A percentile compares a stretch with the other conserved stretches of the same genome.
These are phyloP conservation scores for Austroboletus sp. DNA, from an alignment of 1,284 basidiomycete genomes.

Conservation along the genomic window DNA sequence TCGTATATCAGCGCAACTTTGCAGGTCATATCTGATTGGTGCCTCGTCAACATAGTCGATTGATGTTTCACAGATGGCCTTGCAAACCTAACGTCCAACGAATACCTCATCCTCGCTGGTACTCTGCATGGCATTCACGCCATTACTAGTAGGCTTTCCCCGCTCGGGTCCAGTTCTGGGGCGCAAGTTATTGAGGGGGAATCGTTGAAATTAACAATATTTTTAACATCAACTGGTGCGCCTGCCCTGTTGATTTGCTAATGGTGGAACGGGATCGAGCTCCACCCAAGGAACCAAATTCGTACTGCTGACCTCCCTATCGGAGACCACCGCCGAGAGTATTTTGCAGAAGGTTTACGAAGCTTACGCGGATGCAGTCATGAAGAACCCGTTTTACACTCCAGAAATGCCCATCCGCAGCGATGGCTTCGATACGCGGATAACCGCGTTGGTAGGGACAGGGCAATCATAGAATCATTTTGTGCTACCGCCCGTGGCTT, in stretches of 20 bases:
- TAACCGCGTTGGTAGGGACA: slow-evolving; percentile 53
- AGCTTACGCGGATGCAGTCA: slow-evolving; percentile 86
- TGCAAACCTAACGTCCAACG: slow-evolving; percentile 86
- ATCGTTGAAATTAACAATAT: slow-evolving; percentile 83
- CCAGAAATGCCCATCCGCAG: slow-evolving; percentile 97
- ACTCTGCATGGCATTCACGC: slow-evolving; percentile 98
- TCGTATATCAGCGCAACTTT: slow-evolving; percentile 90
- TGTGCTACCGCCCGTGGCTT: not conserved
- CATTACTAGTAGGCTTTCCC: slow-evolving; percentile 88
- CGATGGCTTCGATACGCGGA: slow-evolving; percentile 78
- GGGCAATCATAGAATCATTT: slow-evolving; percentile 29
- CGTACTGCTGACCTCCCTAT: slow-evolving; percentile 78
- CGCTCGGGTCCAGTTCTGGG: slow-evolving; percentile 76
- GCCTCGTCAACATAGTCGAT: slow-evolving; percentile 1
- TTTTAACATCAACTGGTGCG: slow-evolving; percentile 89
- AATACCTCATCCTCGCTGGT: slow-evolving; percentile 93
- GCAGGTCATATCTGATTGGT: slow-evolving; percentile 49
- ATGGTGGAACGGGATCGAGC: slow-evolving; percentile 1
- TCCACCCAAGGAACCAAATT: slow-evolving; percentile 84
- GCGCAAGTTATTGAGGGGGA: slow-evolving; percentile 93
- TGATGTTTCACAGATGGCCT: slow-evolving; percentile 62
- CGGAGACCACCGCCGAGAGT: slow-evolving; percentile 67
- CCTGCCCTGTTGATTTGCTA: slow-evolving; percentile 7
- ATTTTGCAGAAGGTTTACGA: slow-evolving; percentile 82
- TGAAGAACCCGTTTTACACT: slow-evolving; percentile 99